Base-by-base conservation (phyloP, 345 rosid species). In the Eucalyptus pauciflora region DNA sequence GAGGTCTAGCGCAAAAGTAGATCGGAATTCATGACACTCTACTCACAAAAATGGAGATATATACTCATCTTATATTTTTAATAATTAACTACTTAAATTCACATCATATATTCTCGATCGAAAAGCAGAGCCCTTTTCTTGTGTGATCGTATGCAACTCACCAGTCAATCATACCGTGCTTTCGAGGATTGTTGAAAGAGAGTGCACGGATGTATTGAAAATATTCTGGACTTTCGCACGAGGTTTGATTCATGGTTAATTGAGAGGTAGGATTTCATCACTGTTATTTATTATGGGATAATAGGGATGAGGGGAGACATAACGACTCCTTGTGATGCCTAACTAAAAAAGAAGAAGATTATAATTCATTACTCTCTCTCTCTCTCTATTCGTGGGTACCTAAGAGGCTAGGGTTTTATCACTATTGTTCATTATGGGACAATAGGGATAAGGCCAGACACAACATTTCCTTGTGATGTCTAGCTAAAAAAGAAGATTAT, bases 221-320 rank as follows among this genome's bases (percentile, higher is more conserved):
- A 71, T 8, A 31, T 31, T 31, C 20, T 37, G 31, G 12, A 15
- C 4, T 10, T 16, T 71, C 3, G 1, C 81, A 33, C 7, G 13
- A 18, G 7, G 4, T 12, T 37, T 18, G 46, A 71, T 33, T 33
- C 4, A 1, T 2, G 7, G 4, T 18, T 52, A 52, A 52, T 52
- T 52, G 10, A 52, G 10, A 18, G 58, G 58, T 2, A 0, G 1
- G 58, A 0, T 18, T 52, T 52, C 8, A 3, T 52, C 58, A 52
- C 25, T 4, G 0, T 20, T 18, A 24, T 52, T 52, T 10, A 18
- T 52, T 18, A 52, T 52, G 56, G 56, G 24, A 52, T 52, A 10
- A 52, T 9, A 18, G 0, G 56, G 56, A 52, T 18, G 18, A 7
- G 56, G 24, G 24, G 0, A 18, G 10, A 18, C 58, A 52, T 52